These are phyloP conservation scores for Russula vinacea DNA, from an alignment of 768 basidiomycete genomes.

Conservation along the genomic window DNA sequence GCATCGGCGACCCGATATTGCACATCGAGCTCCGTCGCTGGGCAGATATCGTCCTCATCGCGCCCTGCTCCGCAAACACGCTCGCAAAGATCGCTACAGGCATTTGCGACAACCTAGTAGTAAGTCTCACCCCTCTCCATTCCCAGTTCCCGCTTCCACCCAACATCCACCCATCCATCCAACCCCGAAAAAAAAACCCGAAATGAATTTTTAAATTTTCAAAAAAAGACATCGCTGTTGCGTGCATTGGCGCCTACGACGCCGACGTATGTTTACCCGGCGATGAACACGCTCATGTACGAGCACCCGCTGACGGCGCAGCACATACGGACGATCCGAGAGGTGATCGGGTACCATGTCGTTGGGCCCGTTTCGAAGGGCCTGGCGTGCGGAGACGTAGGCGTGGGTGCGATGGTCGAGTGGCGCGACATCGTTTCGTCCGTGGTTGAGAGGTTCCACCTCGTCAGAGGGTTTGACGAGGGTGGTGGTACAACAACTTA, in stretches of 20 bases:
- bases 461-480: slow-evolving; percentile 13
- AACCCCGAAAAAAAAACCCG: too few relatives aligned
- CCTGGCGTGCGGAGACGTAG: slow-evolving; percentile 90
- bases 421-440: slow-evolving; percentile 85
- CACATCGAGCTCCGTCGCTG: slow-evolving; percentile 93
- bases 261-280: slow-evolving; percentile 88
- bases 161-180: too few relatives aligned
- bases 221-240: slow-evolving; percentile 75
- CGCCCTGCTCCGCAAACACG: slow-evolving; percentile 96
- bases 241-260: slow-evolving; percentile 81
- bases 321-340: slow-evolving; percentile 71
- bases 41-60: slow-evolving; percentile 94
- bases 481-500: neutral
- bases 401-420: slow-evolving; percentile 95
- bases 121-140: slow-evolving; percentile 35
- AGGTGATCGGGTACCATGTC: slow-evolving; percentile 75
- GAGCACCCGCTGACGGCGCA: slow-evolving; percentile 86
- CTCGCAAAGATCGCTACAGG: slow-evolving; percentile 90
- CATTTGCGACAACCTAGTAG: slow-evolving; percentile 86
- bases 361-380: slow-evolving; percentile 85
- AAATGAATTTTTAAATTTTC: too few relatives aligned
- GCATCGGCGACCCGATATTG: slow-evolving; percentile 86
- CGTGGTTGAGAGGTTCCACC: slow-evolving; percentile 55
- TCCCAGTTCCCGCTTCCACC: neutral
- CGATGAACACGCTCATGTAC: slow-evolving; percentile 99